Evolutionary conservation across 176 grass and related monocot species (phyloP).

Genomic region (Metroxylon sagu): DNA sequence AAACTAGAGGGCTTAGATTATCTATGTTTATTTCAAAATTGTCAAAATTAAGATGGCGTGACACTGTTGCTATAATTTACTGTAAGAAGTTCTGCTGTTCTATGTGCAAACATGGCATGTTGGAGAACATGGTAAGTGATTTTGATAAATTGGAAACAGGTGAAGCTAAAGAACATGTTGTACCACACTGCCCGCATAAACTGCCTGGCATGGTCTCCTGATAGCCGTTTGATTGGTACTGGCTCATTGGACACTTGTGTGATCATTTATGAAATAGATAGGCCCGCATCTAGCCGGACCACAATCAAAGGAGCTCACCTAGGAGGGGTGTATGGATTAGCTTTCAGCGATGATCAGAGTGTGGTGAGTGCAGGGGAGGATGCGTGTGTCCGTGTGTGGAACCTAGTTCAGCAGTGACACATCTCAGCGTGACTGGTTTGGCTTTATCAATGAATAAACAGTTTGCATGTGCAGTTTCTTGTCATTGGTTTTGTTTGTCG

Average conservation of each 20-base stretch:
- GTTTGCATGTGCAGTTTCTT: background rate
- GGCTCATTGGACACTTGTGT: slow-evolving; percentile 83
- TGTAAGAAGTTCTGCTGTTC: too few species aligned
- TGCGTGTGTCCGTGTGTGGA: slow-evolving; percentile 84
- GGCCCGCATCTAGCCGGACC: slow-evolving; percentile 53
- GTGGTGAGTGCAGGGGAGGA: slow-evolving; percentile 76
- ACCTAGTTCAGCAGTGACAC: slow-evolving; percentile 50
- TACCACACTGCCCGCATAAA: slow-evolving; percentile 90
- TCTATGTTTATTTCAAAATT: too few species aligned
- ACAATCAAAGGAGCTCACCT: slow-evolving; percentile 92
- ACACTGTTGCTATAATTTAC: too few species aligned
- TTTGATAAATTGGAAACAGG: slow-evolving; percentile 19
- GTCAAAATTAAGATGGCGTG: too few species aligned
- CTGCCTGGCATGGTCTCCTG: slow-evolving; percentile 85
- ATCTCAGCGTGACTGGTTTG: background rate
- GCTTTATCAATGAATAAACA: background rate
- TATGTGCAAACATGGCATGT: too few species aligned
- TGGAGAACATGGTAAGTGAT: too few species aligned
- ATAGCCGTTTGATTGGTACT: slow-evolving; percentile 66
- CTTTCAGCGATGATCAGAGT: slow-evolving; percentile 49
- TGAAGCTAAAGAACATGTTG: slow-evolving; percentile 97
- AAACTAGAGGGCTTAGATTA: too few species aligned
- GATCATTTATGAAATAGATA: slow-evolving; percentile 85
- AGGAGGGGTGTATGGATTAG: slow-evolving; percentile 83
- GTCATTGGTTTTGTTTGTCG: background rate